These are phyloP conservation scores for Chionographis japonica DNA, from an alignment of 106 monocot genomes.

Conservation along the genomic window DNA sequence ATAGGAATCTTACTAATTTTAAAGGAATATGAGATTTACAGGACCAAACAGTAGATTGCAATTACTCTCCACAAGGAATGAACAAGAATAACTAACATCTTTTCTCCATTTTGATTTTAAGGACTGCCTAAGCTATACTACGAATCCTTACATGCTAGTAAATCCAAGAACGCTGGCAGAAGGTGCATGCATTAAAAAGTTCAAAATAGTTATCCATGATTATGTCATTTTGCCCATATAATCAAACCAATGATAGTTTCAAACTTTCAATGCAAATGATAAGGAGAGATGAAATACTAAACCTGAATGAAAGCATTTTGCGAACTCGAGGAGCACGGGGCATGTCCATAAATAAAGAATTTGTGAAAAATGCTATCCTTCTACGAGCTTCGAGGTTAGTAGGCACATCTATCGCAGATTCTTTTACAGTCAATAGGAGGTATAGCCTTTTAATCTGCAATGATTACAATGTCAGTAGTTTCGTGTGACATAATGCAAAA, in stretches of 20 bases:
- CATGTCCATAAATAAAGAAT: constrained; percentile 99
- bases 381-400: constrained; percentile 94
- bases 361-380: constrained; percentile 92
- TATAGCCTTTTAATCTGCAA: constrained; percentile 86
- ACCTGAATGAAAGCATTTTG: constrained; percentile 99
- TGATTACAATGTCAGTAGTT: not conserved
- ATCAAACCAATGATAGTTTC: too few species aligned
- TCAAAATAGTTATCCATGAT: not conserved
- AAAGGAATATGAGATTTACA: too few species aligned
- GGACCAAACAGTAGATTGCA: too few species aligned
- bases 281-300: not conserved
- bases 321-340: constrained; percentile 90
- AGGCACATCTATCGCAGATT: constrained; percentile 95
- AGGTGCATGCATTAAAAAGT: too few species aligned
- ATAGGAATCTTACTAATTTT: too few species aligned
- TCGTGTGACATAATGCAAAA: not conserved
- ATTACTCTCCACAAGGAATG: too few species aligned
- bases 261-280: not conserved
- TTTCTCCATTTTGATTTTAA: too few species aligned
- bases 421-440: constrained; percentile 88
- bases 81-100: too few species aligned
- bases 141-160: too few species aligned
- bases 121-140: too few species aligned
- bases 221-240: too few species aligned
- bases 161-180: too few species aligned